phyloP scores from a whole-genome alignment of 768 basidiomycete genomes.

The Zangia roseola region DNA sequence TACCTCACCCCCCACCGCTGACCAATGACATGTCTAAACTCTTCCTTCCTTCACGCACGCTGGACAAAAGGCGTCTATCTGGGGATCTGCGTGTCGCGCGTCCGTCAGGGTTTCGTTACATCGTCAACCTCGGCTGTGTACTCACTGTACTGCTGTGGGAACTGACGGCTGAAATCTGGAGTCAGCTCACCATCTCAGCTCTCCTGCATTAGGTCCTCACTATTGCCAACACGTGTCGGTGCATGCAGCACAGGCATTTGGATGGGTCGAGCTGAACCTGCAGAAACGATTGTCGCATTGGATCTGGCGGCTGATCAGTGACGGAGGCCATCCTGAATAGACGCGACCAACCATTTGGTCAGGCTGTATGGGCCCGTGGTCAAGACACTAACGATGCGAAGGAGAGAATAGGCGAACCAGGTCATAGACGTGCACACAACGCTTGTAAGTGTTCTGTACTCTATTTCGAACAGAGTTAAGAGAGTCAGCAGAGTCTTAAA shows the following conservation, averaged over 20 bases:
- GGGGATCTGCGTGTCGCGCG: conserved; percentile 30
- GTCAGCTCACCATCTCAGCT: conserved; percentile 20
- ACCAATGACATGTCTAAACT: conserved; percentile 2
- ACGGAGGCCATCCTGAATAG: background rate
- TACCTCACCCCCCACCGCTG: conserved; percentile 4
- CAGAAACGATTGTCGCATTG: conserved; percentile 63
- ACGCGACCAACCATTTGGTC: conserved; percentile 52
- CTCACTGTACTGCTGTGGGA: conserved; percentile 69
- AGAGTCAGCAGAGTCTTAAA: conserved; percentile 12
- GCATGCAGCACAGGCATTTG: conserved; percentile 58
- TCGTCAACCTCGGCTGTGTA: conserved; percentile 9
- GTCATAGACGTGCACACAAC: conserved; percentile 54
- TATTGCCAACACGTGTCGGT: conserved; percentile 72
- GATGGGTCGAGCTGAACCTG: conserved; percentile 70
- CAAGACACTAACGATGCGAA: conserved; percentile 8
- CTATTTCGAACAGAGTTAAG: conserved; percentile 34
- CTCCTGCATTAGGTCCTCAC: conserved; percentile 41
- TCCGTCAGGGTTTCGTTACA: conserved; percentile 14
- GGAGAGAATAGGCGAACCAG: conserved; percentile 40
- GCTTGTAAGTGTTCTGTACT: conserved; percentile 60
- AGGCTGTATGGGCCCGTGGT: conserved; percentile 39
- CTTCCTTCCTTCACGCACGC: conserved; percentile 20
- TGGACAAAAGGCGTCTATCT: conserved; percentile 37
- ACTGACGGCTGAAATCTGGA: conserved; percentile 54
- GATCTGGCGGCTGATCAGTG: conserved; percentile 43